Evolutionary conservation across 768 basidiomycete genomes (phyloP).

Genomic region (Suillus weaverae): DNA sequence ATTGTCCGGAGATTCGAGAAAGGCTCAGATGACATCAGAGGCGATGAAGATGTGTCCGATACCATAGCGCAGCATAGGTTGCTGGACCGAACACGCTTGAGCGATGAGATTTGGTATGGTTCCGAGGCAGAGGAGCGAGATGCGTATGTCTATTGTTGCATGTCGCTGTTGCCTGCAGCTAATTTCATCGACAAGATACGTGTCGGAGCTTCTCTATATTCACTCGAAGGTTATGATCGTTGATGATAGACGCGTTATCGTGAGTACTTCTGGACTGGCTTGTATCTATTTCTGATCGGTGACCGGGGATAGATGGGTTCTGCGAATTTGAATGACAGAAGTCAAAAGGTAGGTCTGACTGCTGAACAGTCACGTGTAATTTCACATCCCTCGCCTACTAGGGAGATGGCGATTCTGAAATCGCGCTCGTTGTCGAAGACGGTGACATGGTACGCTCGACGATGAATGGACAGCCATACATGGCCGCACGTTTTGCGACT

Average conservation of each 20-base stretch:
- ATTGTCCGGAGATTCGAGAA: slow-evolving; percentile 70
- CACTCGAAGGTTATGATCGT: slow-evolving; percentile 94
- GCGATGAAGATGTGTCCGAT: slow-evolving; percentile 67
- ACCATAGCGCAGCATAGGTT: slow-evolving; percentile 82
- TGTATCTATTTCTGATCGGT: slow-evolving; percentile 9
- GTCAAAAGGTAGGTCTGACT: slow-evolving; percentile 56
- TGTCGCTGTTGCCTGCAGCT: background rate
- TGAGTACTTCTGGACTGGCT: slow-evolving; percentile 36
- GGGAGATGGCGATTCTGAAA: slow-evolving; percentile 96
- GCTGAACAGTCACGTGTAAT: background rate
- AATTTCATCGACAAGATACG: slow-evolving; percentile 50
- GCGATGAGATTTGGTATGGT: slow-evolving; percentile 86
- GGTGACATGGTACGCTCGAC: slow-evolving; percentile 66
- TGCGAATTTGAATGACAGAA: slow-evolving; percentile 90
- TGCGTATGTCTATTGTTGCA: slow-evolving; percentile 50
- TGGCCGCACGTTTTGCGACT: slow-evolving; percentile 79
- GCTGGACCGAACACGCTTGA: slow-evolving; percentile 55
- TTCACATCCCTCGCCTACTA: slow-evolving; percentile 24
- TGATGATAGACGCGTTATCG: slow-evolving; percentile 87
- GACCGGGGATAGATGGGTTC: slow-evolving; percentile 70
- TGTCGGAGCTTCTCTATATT: slow-evolving; percentile 80
- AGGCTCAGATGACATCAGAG: slow-evolving; percentile 55
- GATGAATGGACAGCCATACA: slow-evolving; percentile 78
- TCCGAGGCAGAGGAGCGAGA: slow-evolving; percentile 79
- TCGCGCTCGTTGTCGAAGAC: slow-evolving; percentile 91